Percentiles rank a stretch among this genome's conserved stretches.
Conservation (phyloP, 129 eudicot genomes). For the Flaveria bidentis region DNA sequence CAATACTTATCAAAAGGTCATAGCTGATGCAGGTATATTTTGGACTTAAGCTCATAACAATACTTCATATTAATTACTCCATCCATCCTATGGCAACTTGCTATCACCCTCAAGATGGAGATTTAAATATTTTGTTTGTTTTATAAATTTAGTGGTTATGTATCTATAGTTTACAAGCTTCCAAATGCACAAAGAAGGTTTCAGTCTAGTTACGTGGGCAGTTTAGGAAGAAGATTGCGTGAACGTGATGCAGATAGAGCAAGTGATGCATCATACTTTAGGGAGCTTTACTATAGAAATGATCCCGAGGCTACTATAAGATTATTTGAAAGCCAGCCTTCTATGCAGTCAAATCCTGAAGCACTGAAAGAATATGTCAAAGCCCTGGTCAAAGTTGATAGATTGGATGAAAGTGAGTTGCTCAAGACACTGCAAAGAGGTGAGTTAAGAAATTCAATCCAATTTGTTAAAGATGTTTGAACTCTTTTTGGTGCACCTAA, state of each 20-base stretch:
- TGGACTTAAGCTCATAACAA: neutral
- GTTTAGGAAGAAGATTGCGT: constrained; percentile 56
- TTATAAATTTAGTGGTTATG: neutral
- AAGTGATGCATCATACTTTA: constrained; percentile 51
- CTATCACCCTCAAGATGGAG: neutral
- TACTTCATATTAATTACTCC: neutral
- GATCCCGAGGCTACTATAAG: constrained; percentile 85
- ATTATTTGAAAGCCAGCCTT: constrained; percentile 79
- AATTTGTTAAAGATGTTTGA: neutral
- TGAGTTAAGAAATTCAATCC: constrained; percentile 21
- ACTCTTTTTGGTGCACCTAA: neutral
- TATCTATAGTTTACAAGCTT: constrained; percentile 42
- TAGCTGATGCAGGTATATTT: constrained; percentile 30
- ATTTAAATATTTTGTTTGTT: neutral
- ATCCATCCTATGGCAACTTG: neutral
- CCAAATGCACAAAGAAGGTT: constrained; percentile 46
- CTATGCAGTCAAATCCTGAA: constrained; percentile 65
- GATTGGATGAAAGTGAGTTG: constrained; percentile 87
- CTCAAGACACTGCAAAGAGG: constrained; percentile 88
- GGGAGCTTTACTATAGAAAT: constrained; percentile 64
- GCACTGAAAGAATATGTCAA: constrained; percentile 91
- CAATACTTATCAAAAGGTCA: constrained; percentile 27
- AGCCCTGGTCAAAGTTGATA: constrained; percentile 82
- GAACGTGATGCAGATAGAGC: constrained; percentile 63
- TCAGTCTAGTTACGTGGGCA: constrained; percentile 63